Percentiles rank a stretch among this genome's conserved stretches.
Conservation (phyloP, 2,329 filamentous ascomycete species). For the Furcasterigmium sp. region DNA sequence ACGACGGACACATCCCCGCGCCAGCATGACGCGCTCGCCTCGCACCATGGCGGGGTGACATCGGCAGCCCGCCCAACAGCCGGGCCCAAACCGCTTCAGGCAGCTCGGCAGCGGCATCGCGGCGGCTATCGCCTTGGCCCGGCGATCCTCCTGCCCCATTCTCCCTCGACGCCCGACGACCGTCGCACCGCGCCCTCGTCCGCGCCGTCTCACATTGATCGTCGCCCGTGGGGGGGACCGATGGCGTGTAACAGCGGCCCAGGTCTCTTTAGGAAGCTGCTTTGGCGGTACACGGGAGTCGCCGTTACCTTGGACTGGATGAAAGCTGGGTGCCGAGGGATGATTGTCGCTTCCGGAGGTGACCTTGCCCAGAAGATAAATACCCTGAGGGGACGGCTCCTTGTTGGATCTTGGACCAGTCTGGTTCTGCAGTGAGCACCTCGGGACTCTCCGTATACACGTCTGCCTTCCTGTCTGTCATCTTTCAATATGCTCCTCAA, state of each 20-base stretch:
- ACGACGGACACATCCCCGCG: neutral
- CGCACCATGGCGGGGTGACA: neutral
- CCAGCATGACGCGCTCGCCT: neutral
- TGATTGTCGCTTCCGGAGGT: neutral
- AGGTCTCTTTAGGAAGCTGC: neutral
- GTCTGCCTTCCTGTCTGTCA: neutral
- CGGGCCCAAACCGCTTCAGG: neutral
- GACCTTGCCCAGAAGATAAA: constrained; percentile 1
- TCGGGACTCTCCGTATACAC: too few relatives aligned
- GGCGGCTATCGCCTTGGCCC: neutral
- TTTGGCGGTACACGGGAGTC: neutral
- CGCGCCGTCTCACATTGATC: neutral
- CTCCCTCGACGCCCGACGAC: neutral
- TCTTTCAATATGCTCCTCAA: constrained; percentile 8
- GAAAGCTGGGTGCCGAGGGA: too few relatives aligned
- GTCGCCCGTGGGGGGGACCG: neutral
- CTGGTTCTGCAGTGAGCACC: neutral
- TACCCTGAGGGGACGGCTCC: neutral
- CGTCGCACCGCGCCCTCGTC: neutral
- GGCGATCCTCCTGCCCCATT: constrained; percentile 1
- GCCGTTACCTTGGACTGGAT: neutral
- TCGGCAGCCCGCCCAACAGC: neutral
- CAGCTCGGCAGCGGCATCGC: neutral
- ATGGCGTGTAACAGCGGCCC: neutral
- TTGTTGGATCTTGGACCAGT: neutral